Conservation (phyloP, 805 yeast genomes). For the Hanseniaspora thailandica region DNA sequence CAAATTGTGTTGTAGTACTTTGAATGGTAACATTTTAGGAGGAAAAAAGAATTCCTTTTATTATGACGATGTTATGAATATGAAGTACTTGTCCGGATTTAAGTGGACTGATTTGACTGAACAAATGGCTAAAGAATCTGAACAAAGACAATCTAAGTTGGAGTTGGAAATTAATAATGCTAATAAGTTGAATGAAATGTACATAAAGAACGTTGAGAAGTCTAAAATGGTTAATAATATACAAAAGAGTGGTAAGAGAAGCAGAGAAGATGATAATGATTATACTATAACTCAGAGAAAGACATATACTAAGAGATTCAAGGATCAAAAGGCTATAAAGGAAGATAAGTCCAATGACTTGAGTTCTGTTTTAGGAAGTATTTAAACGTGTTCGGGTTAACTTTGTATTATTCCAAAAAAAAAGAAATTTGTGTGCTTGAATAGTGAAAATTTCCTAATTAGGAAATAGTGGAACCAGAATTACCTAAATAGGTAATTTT, state of each 20-base stretch:
- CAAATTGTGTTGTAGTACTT: constrained; percentile 69
- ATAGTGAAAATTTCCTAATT: background rate
- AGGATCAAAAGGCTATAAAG: constrained; percentile 41
- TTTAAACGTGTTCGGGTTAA: background rate
- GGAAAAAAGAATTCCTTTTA: constrained; percentile 86
- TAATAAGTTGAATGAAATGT: constrained; percentile 71
- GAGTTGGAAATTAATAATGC: constrained; percentile 85
- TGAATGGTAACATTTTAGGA: constrained; percentile 82
- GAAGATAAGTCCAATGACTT: constrained; percentile 32
- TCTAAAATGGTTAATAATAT: constrained; percentile 71
- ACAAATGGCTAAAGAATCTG: constrained; percentile 83
- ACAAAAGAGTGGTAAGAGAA: constrained; percentile 32
- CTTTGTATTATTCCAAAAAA: no score
- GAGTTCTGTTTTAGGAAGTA: constrained; percentile 32
- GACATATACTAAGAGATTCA: constrained; percentile 55
- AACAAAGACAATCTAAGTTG: constrained; percentile 74
- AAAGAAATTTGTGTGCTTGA: background rate
- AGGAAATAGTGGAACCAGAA: background rate
- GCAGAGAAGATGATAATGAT: constrained; percentile 21
- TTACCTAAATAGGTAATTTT: constrained; percentile 16
- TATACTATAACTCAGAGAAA: constrained; percentile 55
- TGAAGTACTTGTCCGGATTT: constrained; percentile 80
- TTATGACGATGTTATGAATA: constrained; percentile 86
- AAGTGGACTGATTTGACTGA: constrained; percentile 93
- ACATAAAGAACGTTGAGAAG: constrained; percentile 70